Conservation (phyloP, 2,329 filamentous ascomycete genomes). For the Penicillium oxalicum region DNA sequence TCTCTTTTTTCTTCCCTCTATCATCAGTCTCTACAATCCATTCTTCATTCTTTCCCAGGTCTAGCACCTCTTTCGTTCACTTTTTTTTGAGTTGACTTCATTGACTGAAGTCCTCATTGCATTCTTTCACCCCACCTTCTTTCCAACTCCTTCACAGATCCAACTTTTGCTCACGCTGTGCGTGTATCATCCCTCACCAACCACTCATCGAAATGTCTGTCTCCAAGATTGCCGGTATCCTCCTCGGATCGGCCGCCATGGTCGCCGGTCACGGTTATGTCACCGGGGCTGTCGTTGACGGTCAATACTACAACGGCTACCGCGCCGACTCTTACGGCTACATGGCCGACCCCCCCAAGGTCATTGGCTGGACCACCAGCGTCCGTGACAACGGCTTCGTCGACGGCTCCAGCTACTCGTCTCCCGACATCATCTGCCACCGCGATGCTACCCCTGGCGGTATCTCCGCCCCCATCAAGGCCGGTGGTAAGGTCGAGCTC, state of each 20-base stretch:
- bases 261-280: slow-evolving; percentile 39
- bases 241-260: slow-evolving; percentile 32
- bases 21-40: slow-evolving; percentile 25
- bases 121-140: slow-evolving; percentile 22
- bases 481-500: slow-evolving; percentile 54
- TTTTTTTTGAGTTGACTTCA: slow-evolving; percentile 25
- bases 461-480: slow-evolving; percentile 52
- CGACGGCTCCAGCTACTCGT: slow-evolving; percentile 42
- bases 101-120: slow-evolving; percentile 32
- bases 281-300: slow-evolving; percentile 31
- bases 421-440: slow-evolving; percentile 58
- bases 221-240: slow-evolving; percentile 28
- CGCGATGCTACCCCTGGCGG: slow-evolving; percentile 48
- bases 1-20: slow-evolving; percentile 16
- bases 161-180: slow-evolving; percentile 24
- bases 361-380: slow-evolving; percentile 51
- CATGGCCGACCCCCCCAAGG: slow-evolving; percentile 32
- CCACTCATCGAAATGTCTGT: slow-evolving; percentile 27
- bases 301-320: slow-evolving; percentile 38
- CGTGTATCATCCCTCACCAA: slow-evolving; percentile 16
- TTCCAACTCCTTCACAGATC: slow-evolving; percentile 16
- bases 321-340: slow-evolving; percentile 34
- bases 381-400: slow-evolving; percentile 52
- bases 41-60: slow-evolving; percentile 26
- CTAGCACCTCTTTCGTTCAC: slow-evolving; percentile 25